Evolutionary conservation across 192 early-diverging fungal genomes (phyloP), one percentile per base, ranked within the genome.

Genomic region (Hyaloraphidium curvatum): DNA sequence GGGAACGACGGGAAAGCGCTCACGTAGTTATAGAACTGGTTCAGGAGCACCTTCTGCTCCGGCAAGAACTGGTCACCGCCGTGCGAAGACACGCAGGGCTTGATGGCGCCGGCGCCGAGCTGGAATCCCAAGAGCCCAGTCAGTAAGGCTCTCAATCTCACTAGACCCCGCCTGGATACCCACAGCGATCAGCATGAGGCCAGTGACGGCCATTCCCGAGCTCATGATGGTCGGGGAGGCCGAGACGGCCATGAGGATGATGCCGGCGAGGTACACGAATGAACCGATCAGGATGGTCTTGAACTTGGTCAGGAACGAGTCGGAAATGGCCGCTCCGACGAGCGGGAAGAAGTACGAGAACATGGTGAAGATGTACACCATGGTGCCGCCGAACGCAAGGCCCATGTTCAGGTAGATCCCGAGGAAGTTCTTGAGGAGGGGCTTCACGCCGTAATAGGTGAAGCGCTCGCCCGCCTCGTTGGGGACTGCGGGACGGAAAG

Each of bases 81-180:
- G 61, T 72, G 69, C 31, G 72, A 55, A 26, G 63, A 65, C 31
- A 74, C 69, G 53, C 70, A 74, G 40, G 76, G 74, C 63, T 79
- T 81, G 61, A 80, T 78, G 59, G 73, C 76, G 59, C 75, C 78
- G 51, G 73, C 71, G 40, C 77, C 77, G n/a, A n/a, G n/a, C n/a
- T n/a, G n/a, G n/a, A n/a, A n/a, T n/a, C n/a, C n/a, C n/a, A n/a
- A n/a, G n/a, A n/a, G n/a, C n/a, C n/a, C n/a, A n/a, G n/a, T n/a
- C n/a, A n/a, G n/a, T n/a, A n/a, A n/a, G n/a, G n/a, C n/a, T n/a
- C n/a, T n/a, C n/a, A n/a, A n/a, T n/a, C n/a, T n/a, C n/a, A n/a
- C n/a, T n/a, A n/a, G n/a, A n/a, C n/a, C n/a, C n/a, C n/a, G n/a
- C n/a, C n/a, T n/a, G n/a, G n/a, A n/a, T n/a, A n/a, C n/a, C n/a